Conservation (phyloP, 345 rosid species). For the Sonneratia alba region DNA sequence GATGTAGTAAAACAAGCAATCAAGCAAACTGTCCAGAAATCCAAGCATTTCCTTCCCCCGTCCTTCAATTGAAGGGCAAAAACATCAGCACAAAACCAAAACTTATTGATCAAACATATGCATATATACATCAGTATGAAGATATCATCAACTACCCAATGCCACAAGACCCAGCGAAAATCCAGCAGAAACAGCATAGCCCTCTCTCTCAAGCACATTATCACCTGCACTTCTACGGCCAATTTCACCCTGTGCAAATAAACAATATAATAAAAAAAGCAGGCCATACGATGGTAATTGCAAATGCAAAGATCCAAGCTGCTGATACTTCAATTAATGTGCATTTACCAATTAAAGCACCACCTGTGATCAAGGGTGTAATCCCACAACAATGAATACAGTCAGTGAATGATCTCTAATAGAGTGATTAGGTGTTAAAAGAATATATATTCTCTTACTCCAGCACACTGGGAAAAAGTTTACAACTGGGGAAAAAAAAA, state of each 20-base stretch:
- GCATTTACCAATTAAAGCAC: neutral
- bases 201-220: conserved; percentile 99
- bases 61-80: conserved; percentile 39
- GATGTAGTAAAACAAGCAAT: conserved; percentile 68
- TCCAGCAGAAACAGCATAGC: conserved; percentile 98
- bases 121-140: conserved; percentile 6
- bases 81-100: neutral
- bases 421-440: neutral
- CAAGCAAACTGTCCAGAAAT: conserved; percentile 60
- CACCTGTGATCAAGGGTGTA: neutral
- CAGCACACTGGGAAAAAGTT: neutral
- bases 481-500: neutral
- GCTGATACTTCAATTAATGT: neutral
- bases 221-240: conserved; percentile 98
- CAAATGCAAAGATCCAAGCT: neutral
- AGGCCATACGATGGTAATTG: conserved; percentile 10
- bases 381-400: neutral
- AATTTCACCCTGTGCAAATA: conserved; percentile 69
- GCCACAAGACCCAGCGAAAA: conserved; percentile 93
- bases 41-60: conserved; percentile 81
- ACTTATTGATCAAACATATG: neutral
- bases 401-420: neutral
- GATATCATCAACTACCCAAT: conserved; percentile 47
- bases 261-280: conserved; percentile 6
- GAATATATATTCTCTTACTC: neutral